These are phyloP conservation scores for Blumeria hordei DNA, from an alignment of 2,329 filamentous ascomycete species.

Conservation along the genomic window DNA sequence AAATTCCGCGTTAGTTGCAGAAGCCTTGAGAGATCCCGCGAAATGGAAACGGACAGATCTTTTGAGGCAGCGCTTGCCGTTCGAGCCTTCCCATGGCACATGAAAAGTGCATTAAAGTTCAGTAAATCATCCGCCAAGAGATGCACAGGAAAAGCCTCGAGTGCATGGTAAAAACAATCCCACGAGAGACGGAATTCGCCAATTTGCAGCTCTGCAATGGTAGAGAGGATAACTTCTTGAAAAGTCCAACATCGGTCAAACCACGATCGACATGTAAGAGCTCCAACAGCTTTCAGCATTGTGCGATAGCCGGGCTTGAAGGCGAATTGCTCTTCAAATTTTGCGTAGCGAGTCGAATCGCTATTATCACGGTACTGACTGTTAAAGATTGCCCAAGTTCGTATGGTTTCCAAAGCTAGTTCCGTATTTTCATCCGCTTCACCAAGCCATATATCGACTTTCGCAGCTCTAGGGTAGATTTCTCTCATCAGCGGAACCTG, in stretches of 20 bases:
- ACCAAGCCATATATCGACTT: not conserved
- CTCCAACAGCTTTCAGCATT: not conserved
- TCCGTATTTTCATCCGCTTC: slow-evolving; percentile 1
- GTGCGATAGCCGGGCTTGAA: slow-evolving; percentile 1
- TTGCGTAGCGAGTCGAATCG: not conserved
- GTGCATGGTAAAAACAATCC: not conserved
- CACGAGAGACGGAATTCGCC: not conserved
- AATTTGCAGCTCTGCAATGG: not conserved
- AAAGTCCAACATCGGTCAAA: slow-evolving; percentile 1
- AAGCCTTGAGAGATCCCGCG: not conserved
- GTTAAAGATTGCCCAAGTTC: not conserved
- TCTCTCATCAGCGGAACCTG: slow-evolving; percentile 1
- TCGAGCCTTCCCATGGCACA: not conserved
- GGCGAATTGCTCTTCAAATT: slow-evolving; percentile 1
- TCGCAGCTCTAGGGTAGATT: not conserved
- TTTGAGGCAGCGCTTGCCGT: not conserved
- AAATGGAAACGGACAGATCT: not conserved
- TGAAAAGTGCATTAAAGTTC: not conserved
- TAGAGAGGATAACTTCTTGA: slow-evolving; percentile 1
- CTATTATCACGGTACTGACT: not conserved
- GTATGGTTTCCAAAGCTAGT: not conserved
- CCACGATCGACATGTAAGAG: not conserved
- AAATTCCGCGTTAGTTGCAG: not conserved
- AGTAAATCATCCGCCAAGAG: not conserved
- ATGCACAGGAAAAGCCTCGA: not conserved